Conservation (phyloP, 2,329 filamentous ascomycete species). For the Pseudopithomyces maydicus region DNA sequence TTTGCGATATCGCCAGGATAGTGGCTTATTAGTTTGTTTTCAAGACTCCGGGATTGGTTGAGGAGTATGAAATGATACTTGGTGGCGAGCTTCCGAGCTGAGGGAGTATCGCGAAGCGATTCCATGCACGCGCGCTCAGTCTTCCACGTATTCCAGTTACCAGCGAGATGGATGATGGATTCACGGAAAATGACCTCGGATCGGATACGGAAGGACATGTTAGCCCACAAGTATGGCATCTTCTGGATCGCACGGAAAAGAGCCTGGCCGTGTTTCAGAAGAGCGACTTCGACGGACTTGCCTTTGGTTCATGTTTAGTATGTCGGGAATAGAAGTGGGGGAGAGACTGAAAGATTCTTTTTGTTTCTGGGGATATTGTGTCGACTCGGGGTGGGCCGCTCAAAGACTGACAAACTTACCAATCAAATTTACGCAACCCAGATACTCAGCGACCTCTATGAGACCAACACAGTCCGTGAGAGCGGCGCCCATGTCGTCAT, state of each 20-base stretch:
- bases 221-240: constrained; percentile 53
- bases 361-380: not conserved
- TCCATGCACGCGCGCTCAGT: constrained; percentile 6
- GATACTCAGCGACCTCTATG: constrained; percentile 53
- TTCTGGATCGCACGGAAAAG: constrained; percentile 52
- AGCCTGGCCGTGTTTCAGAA: constrained; percentile 53
- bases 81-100: constrained; percentile 35
- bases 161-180: constrained; percentile 51
- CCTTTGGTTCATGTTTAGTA: constrained; percentile 6
- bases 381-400: not conserved
- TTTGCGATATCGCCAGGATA: constrained; percentile 35
- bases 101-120: constrained; percentile 22
- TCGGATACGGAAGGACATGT: constrained; percentile 52
- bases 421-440: constrained; percentile 51
- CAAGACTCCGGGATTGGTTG: constrained; percentile 33
- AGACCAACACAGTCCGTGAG: constrained; percentile 50
- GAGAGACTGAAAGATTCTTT: no score
- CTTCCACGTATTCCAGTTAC: constrained; percentile 44
- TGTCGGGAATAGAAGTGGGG: no score
- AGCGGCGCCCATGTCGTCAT: constrained; percentile 44
- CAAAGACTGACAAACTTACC: constrained; percentile 10
- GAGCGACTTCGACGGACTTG: constrained; percentile 53
- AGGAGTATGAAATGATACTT: constrained; percentile 35
- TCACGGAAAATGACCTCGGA: constrained; percentile 54
- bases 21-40: constrained; percentile 25